Base-by-base conservation (phyloP, 2,329 filamentous ascomycete species). In the Nakataea oryzae region DNA sequence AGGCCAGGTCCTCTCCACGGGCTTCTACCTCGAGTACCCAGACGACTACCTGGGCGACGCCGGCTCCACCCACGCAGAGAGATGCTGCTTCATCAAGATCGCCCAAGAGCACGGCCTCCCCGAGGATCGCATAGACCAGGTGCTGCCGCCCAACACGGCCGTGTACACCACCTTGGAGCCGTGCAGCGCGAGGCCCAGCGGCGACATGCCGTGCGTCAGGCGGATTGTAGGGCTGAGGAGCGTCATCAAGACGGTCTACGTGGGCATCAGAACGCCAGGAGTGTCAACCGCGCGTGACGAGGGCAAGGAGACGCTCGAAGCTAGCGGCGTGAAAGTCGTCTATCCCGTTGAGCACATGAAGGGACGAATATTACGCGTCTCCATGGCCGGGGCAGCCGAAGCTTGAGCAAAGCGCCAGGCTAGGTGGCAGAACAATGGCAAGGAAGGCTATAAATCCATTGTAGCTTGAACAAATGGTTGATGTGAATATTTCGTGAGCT, bases 101-200 rank as follows among this genome's bases (percentile, higher is more conserved):
- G 74, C 74, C 28, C 71, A 77, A 21, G 61, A 69, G 47, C 65
- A 76, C 58, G 65, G 68, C 28, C 58, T 78, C 5, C 66, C 70
- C 0, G 75, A 78, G 61, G 70, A 73, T 5, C 65, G 67, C 14
- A 71, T 78, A 6, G 62, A 66, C 12, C 65, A 72, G n/a, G 72
- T 76, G 4, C 67, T 79, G 3, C 74, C 75, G 0, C 26, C 66
- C 2, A 74, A 76, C 60, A 75, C 76, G 0, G 72, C 71, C 1
- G 67, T 79, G 0, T 79, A 79, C 63, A 79, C 76, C 6, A 78
- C 76, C 9, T 78, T 79, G 76, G 77, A 79, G 63, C 74, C 76
- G 5, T 79, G 76, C 66, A 77, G 73, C 61, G 70, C 74, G 63
- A 70, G 75, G 61, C 65, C 78, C 0, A 75, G 74, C 61, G 72